These are phyloP conservation scores for Xylariaceae sp. DNA, from an alignment of 2,329 filamentous ascomycete species.

Conservation along the genomic window DNA sequence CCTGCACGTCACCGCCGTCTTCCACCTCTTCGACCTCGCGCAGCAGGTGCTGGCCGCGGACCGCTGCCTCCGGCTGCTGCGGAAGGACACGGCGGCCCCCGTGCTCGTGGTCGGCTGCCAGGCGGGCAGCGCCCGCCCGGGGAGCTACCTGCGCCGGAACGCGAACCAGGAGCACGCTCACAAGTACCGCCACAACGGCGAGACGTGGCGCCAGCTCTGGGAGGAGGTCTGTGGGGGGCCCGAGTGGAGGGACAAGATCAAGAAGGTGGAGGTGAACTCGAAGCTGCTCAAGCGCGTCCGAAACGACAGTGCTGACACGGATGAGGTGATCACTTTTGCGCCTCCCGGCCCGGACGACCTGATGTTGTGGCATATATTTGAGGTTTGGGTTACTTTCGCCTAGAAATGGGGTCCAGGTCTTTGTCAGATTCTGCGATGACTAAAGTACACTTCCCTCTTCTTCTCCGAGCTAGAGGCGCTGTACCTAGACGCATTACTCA, in stretches of 20 bases:
- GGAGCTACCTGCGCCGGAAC: constrained; percentile 2
- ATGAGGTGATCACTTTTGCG: constrained; percentile 3
- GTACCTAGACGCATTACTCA: too few relatives aligned
- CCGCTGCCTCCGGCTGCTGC: constrained; percentile 22
- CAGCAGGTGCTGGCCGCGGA: constrained; percentile 22
- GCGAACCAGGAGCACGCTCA: constrained; percentile 4
- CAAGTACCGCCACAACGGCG: constrained; percentile 14
- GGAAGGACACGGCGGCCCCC: constrained; percentile 19
- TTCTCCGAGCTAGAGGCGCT: too few relatives aligned
- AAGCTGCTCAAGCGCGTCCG: constrained; percentile 11
- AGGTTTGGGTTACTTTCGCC: constrained; percentile 21
- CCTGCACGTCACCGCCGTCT: constrained; percentile 25
- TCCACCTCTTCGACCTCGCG: constrained; percentile 32
- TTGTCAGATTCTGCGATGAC: too few relatives aligned
- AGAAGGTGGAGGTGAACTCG: constrained; percentile 15
- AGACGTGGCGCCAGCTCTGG: constrained; percentile 20
- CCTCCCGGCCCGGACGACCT: constrained; percentile 5
- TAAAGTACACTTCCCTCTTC: too few relatives aligned
- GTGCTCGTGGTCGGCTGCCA: constrained; percentile 24
- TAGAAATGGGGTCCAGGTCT: too few relatives aligned
- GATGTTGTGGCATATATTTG: constrained; percentile 16
- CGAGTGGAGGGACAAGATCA: constrained; percentile 14
- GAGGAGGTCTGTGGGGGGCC: constrained; percentile 10
- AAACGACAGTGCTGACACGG: constrained; percentile 4
- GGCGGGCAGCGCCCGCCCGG: constrained; percentile 8